Evolutionary conservation across 176 grass and related monocot species (phyloP).

Genomic region (Canna indica): DNA sequence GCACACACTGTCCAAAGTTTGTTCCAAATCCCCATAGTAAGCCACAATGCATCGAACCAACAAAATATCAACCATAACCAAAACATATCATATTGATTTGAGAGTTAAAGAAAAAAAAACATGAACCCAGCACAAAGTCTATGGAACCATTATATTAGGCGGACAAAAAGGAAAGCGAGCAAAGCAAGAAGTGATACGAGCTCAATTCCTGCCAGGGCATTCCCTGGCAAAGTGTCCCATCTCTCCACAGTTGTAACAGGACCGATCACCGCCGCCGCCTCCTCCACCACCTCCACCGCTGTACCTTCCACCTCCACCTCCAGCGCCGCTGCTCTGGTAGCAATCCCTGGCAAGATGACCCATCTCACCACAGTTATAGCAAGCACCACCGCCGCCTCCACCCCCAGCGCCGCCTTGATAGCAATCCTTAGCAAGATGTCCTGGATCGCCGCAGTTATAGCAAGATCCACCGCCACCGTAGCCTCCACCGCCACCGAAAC

Average conservation of each 20-base stretch:
- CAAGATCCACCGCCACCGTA: neutral
- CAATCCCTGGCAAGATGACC: conserved; percentile 3
- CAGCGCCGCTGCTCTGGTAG: neutral
- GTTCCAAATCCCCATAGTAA: neutral
- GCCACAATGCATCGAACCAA: neutral
- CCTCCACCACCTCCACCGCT: neutral
- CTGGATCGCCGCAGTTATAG: neutral
- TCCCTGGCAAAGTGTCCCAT: conserved; percentile 74
- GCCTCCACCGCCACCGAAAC: neutral
- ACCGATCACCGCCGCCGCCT: conserved; percentile 39
- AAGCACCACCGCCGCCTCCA: neutral
- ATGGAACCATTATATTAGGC: neutral
- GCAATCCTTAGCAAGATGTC: neutral
- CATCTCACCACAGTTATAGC: conserved; percentile 2
- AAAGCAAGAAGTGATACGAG: neutral
- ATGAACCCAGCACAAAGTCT: neutral
- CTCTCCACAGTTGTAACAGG: conserved; percentile 82
- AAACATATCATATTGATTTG: neutral
- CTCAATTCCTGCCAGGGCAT: conserved; percentile 26
- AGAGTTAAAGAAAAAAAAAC: neutral
- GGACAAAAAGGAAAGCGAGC: neutral
- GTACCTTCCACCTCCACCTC: neutral
- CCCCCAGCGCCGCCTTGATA: neutral
- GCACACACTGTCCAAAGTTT: neutral
- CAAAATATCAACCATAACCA: neutral